Percentiles rank a stretch among this genome's conserved stretches.
These are phyloP conservation scores for Paraphaeosphaeria sporulosa DNA, from an alignment of 2,329 filamentous ascomycete genomes.

Conservation along the genomic window DNA sequence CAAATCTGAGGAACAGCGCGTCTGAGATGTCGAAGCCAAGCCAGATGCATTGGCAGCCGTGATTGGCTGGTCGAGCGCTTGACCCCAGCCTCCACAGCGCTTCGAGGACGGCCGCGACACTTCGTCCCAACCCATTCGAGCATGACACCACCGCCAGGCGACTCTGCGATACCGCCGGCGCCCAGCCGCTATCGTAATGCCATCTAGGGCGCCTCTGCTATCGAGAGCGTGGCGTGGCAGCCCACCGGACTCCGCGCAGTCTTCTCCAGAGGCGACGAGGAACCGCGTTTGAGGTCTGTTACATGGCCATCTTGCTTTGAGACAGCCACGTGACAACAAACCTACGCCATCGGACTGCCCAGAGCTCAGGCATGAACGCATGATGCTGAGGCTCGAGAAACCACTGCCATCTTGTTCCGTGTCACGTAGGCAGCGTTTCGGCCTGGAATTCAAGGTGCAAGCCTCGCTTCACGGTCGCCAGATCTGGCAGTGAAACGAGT, in stretches of 20 bases:
- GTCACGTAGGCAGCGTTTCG: conserved; percentile 41
- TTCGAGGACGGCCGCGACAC: conserved; percentile 31
- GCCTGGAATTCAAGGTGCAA: conserved; percentile 40
- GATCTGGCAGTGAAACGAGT: conserved; percentile 27
- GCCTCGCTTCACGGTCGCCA: conserved; percentile 24
- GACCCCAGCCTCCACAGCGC: conserved; percentile 44
- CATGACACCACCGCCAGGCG: conserved; percentile 38
- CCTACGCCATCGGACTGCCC: conserved; percentile 29
- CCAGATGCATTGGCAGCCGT: conserved; percentile 28
- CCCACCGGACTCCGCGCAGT: conserved; percentile 18
- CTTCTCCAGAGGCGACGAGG: conserved; percentile 24
- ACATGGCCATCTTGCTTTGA: conserved; percentile 45
- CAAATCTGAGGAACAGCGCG: conserved; percentile 47
- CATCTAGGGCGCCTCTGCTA: conserved; percentile 16
- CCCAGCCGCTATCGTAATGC: conserved; percentile 24
- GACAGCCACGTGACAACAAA: conserved; percentile 45
- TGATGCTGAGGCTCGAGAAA: conserved; percentile 37
- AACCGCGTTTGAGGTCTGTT: conserved; percentile 48
- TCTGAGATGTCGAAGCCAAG: conserved; percentile 32
- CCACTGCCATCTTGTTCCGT: conserved; percentile 34
- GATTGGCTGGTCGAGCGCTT: conserved; percentile 41
- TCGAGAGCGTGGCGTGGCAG: conserved; percentile 12
- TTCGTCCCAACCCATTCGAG: conserved; percentile 33
- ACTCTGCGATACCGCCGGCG: conserved; percentile 20
- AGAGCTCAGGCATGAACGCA: conserved; percentile 45